Evolutionary conservation across 1,284 basidiomycete species (phyloP), one percentile per base, ranked within the genome.

Genomic region (Lignosus rhinocerotis): DNA sequence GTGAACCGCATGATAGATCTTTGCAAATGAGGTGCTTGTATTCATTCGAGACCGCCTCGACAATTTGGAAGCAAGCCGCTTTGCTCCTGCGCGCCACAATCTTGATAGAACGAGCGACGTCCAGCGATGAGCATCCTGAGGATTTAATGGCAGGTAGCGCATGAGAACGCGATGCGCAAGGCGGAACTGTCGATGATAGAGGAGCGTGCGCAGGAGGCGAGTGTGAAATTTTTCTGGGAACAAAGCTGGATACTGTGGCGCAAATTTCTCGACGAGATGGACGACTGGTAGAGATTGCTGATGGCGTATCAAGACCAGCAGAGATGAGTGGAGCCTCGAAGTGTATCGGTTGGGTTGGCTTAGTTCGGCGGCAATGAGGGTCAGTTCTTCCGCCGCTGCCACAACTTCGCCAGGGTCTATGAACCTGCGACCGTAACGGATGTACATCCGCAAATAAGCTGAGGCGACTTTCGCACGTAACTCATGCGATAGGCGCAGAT

Each of bases 181-280:
- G 16, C 56, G 43, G 58, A 65, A 68, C 11, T 61, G 59, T 10
- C 67, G 50, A 33, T 64, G 63, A 2, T 55, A 34, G 14, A 67
- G 33, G 14, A 68, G 56, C 3, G 44, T 34, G n/a, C 33, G 50
- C 7, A 70, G 51, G 30, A 70, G 36, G 21, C 32, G 34, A 6
- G 51, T 53, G 44, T 51, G 62, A 51, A 56, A 59, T 2, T 17
- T 4, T 7, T 31, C 14, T 10, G 57, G n/a, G 25, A 62, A 54
- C 42, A 46, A 36, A 7, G 58, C n/a, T 1, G 51, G 43, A 16
- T 57, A 51, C 1, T 55, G 33, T 6, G 32, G 6, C 2, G 49
- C 38, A n/a, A 65, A 31, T 9, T 43, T 51, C 46, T 55, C 53
- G 19, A 60, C 51, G 2, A 64, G 21, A 9, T 44, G 25, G 4